phyloP scores from a whole-genome alignment of 1,139 yeast species.

The Saccharomyces uvarum region DNA sequence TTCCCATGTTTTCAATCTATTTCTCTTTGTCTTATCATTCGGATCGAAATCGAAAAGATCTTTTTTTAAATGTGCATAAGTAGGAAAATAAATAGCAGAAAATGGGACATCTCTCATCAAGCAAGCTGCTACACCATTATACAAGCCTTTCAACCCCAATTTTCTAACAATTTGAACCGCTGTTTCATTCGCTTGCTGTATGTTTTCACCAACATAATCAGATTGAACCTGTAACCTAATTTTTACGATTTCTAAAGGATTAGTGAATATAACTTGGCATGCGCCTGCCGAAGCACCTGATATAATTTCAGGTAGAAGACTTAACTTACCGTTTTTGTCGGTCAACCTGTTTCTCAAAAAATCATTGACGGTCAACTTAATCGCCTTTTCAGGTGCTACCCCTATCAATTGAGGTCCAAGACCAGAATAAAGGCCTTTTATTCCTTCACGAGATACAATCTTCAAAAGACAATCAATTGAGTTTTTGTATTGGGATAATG shows the following conservation, averaged over 20 bases:
- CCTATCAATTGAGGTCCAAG: conserved; percentile 91
- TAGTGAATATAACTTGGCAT: conserved; percentile 92
- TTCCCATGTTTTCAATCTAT: conserved; percentile 69
- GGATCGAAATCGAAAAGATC: conserved; percentile 82
- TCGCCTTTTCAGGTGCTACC: conserved; percentile 97
- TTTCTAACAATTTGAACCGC: conserved; percentile 72
- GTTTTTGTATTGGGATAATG: conserved; percentile 58
- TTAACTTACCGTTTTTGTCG: conserved; percentile 46
- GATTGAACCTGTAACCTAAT: conserved; percentile 95
- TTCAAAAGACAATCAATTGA: conserved; percentile 82
- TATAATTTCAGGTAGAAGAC: conserved; percentile 63
- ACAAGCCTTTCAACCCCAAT: conserved; percentile 77
- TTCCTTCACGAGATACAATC: conserved; percentile 70
- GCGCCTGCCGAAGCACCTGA: conserved; percentile 96
- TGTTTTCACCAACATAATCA: conserved; percentile 35
- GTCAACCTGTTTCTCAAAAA: conserved; percentile 70
- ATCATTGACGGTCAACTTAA: conserved; percentile 90
- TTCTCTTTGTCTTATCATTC: conserved; percentile 36
- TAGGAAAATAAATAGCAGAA: conserved; percentile 94
- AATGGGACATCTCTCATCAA: conserved; percentile 92
- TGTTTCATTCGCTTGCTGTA: conserved; percentile 34
- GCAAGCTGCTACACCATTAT: conserved; percentile 90
- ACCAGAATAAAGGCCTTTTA: conserved; percentile 87
- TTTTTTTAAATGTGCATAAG: conserved; percentile 87
- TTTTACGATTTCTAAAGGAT: conserved; percentile 92